Conservation (phyloP, 1,284 basidiomycete species). For the Mixia osmundae region DNA sequence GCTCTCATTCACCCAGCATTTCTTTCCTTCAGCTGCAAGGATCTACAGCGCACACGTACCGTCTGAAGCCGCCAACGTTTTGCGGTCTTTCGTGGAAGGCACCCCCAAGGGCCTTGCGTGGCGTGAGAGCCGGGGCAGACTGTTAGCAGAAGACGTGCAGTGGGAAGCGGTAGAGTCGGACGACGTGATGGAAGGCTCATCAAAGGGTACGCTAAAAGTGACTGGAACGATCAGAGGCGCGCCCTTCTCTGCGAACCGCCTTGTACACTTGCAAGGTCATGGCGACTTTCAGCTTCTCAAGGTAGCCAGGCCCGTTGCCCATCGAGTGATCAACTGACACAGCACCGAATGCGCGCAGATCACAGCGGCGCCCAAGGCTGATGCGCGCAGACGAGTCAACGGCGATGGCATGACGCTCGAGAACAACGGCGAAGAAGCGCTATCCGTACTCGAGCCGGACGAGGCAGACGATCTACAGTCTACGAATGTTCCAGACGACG, state of each 20-base stretch:
- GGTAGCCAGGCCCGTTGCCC: no score
- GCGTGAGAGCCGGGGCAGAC: slow-evolving; percentile 54
- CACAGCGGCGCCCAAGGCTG: slow-evolving; percentile 27
- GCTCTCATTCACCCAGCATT: slow-evolving; percentile 80
- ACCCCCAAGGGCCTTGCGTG: slow-evolving; percentile 27
- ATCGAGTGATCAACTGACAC: no score
- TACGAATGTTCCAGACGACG: slow-evolving; percentile 38
- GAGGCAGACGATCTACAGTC: slow-evolving; percentile 73
- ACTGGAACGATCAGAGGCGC: slow-evolving; percentile 66
- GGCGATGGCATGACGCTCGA: slow-evolving; percentile 14
- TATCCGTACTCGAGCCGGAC: slow-evolving; percentile 13
- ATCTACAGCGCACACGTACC: slow-evolving; percentile 21
- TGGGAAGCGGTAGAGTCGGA: slow-evolving; percentile 15
- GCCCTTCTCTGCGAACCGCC: slow-evolving; percentile 52
- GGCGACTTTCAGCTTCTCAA: slow-evolving; percentile 72
- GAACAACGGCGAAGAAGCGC: slow-evolving; percentile 28
- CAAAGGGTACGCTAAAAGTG: slow-evolving; percentile 36
- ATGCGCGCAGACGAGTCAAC: slow-evolving; percentile 17
- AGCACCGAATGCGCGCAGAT: slow-evolving; percentile 5
- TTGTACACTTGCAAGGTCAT: slow-evolving; percentile 67
- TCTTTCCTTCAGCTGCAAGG: slow-evolving; percentile 57
- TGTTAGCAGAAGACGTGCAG: slow-evolving; percentile 41
- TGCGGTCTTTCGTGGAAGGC: slow-evolving; percentile 26
- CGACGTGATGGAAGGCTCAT: slow-evolving; percentile 29
- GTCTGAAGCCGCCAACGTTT: slow-evolving; percentile 43